These are phyloP conservation scores for Gossypium gossypioides DNA, from an alignment of 441 rosid species.

Conservation along the genomic window DNA sequence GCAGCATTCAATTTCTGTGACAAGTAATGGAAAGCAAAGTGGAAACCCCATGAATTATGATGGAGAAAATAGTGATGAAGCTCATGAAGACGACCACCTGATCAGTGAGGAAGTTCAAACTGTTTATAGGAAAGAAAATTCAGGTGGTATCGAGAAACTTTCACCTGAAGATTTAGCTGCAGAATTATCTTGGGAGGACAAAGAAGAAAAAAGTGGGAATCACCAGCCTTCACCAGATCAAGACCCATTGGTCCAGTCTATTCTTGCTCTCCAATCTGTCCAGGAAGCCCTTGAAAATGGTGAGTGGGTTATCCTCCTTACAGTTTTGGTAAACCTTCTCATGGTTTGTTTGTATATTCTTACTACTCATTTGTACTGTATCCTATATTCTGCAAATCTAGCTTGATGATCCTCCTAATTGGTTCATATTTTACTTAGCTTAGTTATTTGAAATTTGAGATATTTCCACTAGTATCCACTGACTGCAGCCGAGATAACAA, in stretches of 20 bases:
- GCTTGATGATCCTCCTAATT: not conserved
- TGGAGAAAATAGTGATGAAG: slow-evolving; percentile 51
- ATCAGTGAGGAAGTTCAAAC: slow-evolving; percentile 32
- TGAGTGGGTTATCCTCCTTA: slow-evolving; percentile 17
- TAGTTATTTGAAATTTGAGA: not conserved
- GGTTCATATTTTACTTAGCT: not conserved
- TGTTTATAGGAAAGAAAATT: slow-evolving; percentile 32
- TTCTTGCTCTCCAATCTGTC: slow-evolving; percentile 42
- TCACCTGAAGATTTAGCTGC: slow-evolving; percentile 42
- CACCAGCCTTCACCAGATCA: slow-evolving; percentile 27
- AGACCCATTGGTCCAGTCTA: slow-evolving; percentile 50
- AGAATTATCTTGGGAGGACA: slow-evolving; percentile 37
- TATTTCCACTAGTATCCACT: not conserved
- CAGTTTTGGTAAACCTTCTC: slow-evolving; percentile 8
- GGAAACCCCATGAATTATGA: slow-evolving; percentile 36
- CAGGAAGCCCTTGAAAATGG: slow-evolving; percentile 73
- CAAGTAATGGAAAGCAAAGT: slow-evolving; percentile 45
- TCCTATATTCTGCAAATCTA: not conserved
- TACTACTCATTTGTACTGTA: not conserved
- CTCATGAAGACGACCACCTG: slow-evolving; percentile 30
- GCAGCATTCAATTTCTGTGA: slow-evolving; percentile 49
- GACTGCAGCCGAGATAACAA: not conserved
- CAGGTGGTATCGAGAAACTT: slow-evolving; percentile 30
- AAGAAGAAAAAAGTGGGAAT: slow-evolving; percentile 35
- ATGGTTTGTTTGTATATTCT: not conserved